Evolutionary conservation across 345 rosid genomes (phyloP), one percentile per base, ranked within the genome.

Genomic region (Angophora floribunda): DNA sequence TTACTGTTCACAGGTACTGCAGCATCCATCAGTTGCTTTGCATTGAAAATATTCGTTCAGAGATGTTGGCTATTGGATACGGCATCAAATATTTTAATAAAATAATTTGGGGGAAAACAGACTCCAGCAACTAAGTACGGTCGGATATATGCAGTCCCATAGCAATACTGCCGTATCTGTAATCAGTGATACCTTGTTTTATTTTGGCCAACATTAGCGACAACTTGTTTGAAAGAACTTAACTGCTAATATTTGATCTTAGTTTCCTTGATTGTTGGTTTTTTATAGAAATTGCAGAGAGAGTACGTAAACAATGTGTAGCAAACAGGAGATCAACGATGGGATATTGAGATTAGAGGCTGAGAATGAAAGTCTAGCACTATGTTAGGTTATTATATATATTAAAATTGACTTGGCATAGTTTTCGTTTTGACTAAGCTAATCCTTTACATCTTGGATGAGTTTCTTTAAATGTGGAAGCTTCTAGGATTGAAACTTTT

Each of bases 1-100:
- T 92, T 96, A 97, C 86, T 98, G 98, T 87, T 98, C 99, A 88
- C 95, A 97, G 97, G 99, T 97, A 92, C 36, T 90, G 94, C 82
- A 84, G 78, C 47, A 57, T 45, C 47, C 53, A 55, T 50, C 55
- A 85, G 86, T 85, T 79, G 24, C 49, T 88, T 16, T 51, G 67
- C 65, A 85, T 85, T 36, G 44, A 41, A 36, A 75, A 19, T 19
- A 75, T 75, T 26, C 7, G 11, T 75, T 75, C 26, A 41, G 26
- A 70, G 75, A 75, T 75, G 45, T 75, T 75, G 82, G 82, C 82
- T 36, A 17, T 75, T 75, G 47, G 49, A 75, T 75, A 19, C 13
- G 26, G 82, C 82, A 36, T 19, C 7, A 1, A 36, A 36, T 75
- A 16, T 17, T 75, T 75, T 75, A 75, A 75, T 17, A 36, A 75